Percentiles rank a stretch among this genome's conserved stretches.
phyloP scores from a whole-genome alignment of 305 asterid species.

The Fraxinus platypoda region DNA sequence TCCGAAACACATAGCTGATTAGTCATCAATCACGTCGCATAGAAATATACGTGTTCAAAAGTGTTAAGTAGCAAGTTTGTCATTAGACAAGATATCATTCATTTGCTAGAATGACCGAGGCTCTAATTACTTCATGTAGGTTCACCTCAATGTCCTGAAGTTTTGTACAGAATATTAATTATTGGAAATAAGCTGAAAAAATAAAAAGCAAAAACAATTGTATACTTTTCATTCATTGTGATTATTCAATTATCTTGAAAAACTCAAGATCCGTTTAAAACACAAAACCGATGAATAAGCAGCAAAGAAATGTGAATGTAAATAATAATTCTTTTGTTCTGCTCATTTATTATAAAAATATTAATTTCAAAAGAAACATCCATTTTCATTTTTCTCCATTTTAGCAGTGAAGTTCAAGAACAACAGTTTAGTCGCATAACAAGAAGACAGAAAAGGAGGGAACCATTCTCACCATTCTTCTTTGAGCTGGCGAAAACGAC shows the following conservation, averaged over 20 bases:
- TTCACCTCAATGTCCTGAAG: background rate
- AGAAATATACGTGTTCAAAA: background rate
- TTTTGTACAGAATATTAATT: background rate
- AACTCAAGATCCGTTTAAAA: background rate
- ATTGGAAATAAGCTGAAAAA: background rate
- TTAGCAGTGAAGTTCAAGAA: background rate
- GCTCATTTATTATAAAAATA: background rate
- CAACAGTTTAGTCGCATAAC: background rate
- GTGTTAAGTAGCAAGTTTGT: background rate
- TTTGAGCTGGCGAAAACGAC: conserved; percentile 76
- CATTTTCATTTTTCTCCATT: background rate
- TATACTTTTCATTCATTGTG: background rate
- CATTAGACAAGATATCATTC: background rate
- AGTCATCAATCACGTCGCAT: background rate
- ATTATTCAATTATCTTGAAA: background rate
- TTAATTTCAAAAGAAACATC: background rate
- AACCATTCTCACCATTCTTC: conserved; percentile 64
- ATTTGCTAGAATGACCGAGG: background rate
- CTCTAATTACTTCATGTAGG: background rate
- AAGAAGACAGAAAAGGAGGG: background rate
- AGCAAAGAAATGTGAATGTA: background rate
- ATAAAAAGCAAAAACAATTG: background rate
- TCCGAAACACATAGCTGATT: background rate
- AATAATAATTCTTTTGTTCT: background rate
- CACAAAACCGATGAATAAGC: background rate